Evolutionary conservation across 1,284 basidiomycete species (phyloP), one percentile per base, ranked within the genome.

Genomic region (Heliocybe sulcata): DNA sequence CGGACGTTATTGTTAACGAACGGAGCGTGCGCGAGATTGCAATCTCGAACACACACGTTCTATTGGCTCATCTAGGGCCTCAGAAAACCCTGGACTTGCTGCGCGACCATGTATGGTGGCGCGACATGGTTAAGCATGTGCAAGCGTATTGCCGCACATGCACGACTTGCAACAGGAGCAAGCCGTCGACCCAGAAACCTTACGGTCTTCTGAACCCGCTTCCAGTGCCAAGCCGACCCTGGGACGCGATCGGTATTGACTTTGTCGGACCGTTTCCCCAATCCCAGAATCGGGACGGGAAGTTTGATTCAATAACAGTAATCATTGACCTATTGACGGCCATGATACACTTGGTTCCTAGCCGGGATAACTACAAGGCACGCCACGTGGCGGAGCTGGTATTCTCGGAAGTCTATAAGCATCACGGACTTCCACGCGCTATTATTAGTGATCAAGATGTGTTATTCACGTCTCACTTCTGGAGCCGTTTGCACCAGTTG

Each of bases 381-480:
- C 55, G 67, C 16, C 63, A 71, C 4, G 54, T 70, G 3, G 69
- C 68, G 1, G 45, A 53, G 0, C 29, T 71, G 0, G 64, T 72
- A 20, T 70, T 75, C 35, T 53, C 69, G 54, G 38, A 71, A n/a
- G 72, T 70, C 69, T 72, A 67, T 57, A 73, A 72, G 53, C 64
- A 73, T n/a, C 70, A 76, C 57, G 73, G 76, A 0, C 52, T 77
- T 1, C 76, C 69, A 0, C 56, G 60, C 4, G 56, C 57, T 0
- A 76, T 82, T 27, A 60, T 78, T 2, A 71, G 68, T 25, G 70
- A 79, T 55, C 60, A 72, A 2, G 74, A 79, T 55, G 59, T 65
- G 0, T 58, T 72, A 8, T 80, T 79, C 58, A 73, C 72, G 0
- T 64, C 67, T n/a, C 29, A 51, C n/a, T 72, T 79, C 58, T 81